Conservation (phyloP, 768 basidiomycete species). For the Boletus insuetus region DNA sequence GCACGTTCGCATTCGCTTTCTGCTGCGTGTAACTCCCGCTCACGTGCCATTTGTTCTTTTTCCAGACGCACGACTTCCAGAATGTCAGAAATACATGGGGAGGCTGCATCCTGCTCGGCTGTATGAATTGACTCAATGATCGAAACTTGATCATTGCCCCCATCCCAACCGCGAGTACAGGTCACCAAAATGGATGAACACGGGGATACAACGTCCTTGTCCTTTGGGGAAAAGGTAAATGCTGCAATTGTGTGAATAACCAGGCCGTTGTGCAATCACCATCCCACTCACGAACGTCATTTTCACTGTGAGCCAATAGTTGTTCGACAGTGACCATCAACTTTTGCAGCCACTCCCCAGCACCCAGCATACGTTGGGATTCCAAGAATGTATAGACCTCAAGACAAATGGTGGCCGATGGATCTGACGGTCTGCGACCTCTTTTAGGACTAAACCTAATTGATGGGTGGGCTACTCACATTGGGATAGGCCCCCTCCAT, state of each 20-base stretch:
- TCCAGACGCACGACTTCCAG: constrained; percentile 55
- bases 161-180: no score
- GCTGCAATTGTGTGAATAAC: no score
- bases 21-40: constrained; percentile 51
- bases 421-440: not conserved
- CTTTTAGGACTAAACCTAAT: no score
- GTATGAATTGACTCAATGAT: constrained; percentile 38
- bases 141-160: constrained; percentile 27
- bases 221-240: no score
- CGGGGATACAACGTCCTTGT: no score
- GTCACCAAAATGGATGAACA: no score
- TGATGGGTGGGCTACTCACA: not conserved
- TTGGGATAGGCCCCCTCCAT: not conserved
- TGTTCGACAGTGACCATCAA: not conserved
- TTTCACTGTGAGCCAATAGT: not conserved
- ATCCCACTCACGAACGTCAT: not conserved
- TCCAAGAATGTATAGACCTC: not conserved
- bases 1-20: constrained; percentile 54
- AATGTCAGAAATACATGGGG: constrained; percentile 55
- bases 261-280: no score
- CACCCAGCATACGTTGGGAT: no score
- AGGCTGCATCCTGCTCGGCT: constrained; percentile 52
- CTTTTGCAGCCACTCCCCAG: not conserved
- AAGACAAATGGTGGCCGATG: not conserved
- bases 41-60: constrained; percentile 54